These are phyloP conservation scores for Mitragyna speciosa DNA, from an alignment of 257 asterid genomes.

Conservation along the genomic window DNA sequence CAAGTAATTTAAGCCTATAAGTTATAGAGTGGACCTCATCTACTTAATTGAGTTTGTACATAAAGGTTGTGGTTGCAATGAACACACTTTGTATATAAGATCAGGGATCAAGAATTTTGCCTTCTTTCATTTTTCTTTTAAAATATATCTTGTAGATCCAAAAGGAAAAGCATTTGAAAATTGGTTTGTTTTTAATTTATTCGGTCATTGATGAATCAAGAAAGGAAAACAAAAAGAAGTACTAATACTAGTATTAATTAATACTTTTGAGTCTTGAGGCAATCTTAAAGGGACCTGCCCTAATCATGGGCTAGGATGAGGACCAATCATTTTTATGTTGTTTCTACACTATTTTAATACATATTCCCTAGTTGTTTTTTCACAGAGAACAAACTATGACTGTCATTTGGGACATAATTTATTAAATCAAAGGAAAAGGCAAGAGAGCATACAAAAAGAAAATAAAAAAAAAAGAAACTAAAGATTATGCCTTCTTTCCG, in stretches of 20 bases:
- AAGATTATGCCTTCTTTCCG: not conserved
- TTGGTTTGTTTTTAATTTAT: not conserved
- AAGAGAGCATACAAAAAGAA: not conserved
- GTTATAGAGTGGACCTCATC: not conserved
- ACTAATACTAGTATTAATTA: not conserved
- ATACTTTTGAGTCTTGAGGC: conserved; percentile 12
- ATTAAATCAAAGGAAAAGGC: not conserved
- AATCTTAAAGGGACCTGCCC: conserved; percentile 34
- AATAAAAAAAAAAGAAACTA: not conserved
- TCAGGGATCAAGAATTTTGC: not conserved
- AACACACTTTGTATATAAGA: conserved; percentile 19
- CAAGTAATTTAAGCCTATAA: not conserved
- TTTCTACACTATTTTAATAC: conserved; percentile 16
- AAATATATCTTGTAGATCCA: conserved; percentile 10
- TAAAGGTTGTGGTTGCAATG: conserved; percentile 26
- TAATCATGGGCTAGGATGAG: conserved; percentile 22
- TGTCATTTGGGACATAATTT: conserved; percentile 5
- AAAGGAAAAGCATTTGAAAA: not conserved
- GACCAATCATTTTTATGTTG: conserved; percentile 18
- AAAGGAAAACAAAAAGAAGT: not conserved
- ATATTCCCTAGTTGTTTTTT: conserved; percentile 15
- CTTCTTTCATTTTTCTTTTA: not conserved
- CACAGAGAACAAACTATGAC: conserved; percentile 24
- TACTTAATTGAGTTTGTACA: not conserved
- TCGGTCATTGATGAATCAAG: conserved; percentile 3